These are phyloP conservation scores for Kurtzmaniella quercitrusa DNA, from an alignment of 1,139 yeast species.

Conservation along the genomic window DNA sequence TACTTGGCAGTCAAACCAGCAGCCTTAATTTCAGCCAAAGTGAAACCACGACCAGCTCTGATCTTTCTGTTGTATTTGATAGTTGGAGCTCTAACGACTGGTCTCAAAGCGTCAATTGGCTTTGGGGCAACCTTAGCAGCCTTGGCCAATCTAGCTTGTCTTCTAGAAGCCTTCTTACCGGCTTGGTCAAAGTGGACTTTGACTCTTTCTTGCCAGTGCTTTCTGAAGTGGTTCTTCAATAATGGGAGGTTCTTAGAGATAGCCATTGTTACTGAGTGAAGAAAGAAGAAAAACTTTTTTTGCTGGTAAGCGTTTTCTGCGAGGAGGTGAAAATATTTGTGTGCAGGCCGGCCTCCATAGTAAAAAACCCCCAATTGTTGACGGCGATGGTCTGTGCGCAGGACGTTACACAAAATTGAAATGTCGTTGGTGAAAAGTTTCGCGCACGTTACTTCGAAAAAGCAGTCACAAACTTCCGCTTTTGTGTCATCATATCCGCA, in stretches of 20 bases:
- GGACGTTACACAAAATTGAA: background rate
- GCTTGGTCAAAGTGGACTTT: conserved; percentile 99
- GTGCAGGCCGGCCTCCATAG: background rate
- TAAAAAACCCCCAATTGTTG: background rate
- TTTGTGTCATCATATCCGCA: background rate
- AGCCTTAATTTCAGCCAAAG: conserved; percentile 97
- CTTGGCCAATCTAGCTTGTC: conserved; percentile 89
- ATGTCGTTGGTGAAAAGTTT: background rate
- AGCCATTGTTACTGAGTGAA: conserved; percentile 51
- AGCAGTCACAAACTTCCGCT: conserved; percentile 1
- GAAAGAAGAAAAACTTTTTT: conserved; percentile 2
- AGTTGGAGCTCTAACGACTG: conserved; percentile 98
- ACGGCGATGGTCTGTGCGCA: background rate
- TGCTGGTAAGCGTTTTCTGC: conserved; percentile 1
- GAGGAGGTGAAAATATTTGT: background rate
- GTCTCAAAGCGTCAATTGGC: conserved; percentile 95
- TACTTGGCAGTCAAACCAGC: conserved; percentile 92
- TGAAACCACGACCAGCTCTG: conserved; percentile 99
- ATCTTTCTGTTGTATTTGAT: conserved; percentile 98
- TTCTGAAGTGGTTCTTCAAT: conserved; percentile 95
- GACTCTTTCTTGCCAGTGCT: conserved; percentile 99
- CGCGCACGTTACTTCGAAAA: conserved; percentile 1
- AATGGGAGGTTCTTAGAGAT: conserved; percentile 96
- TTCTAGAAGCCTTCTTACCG: conserved; percentile 97
- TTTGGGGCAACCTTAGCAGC: conserved; percentile 97